Conservation (phyloP, 768 basidiomycete genomes). For the Lentinula lateritia region DNA sequence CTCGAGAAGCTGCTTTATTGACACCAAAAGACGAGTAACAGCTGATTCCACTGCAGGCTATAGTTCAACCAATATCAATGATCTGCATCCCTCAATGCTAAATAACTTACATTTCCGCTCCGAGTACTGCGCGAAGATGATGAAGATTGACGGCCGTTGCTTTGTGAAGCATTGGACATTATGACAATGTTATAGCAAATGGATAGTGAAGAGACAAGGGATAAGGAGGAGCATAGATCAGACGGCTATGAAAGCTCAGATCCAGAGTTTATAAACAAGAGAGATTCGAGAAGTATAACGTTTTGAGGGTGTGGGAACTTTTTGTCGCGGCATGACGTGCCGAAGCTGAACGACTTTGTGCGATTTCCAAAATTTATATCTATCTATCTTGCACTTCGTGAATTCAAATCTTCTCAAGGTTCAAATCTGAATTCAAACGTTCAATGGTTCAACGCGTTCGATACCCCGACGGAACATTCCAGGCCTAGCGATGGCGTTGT, state of each 20-base stretch:
- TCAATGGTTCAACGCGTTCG: no score
- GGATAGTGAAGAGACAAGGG: neutral
- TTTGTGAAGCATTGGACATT: neutral
- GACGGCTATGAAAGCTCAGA: neutral
- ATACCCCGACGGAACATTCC: no score
- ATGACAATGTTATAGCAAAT: neutral
- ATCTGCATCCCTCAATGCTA: neutral
- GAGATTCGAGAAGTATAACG: neutral
- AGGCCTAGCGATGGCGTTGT: no score
- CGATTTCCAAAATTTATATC: no score
- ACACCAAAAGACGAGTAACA: conserved; percentile 87
- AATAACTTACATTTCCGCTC: conserved; percentile 25
- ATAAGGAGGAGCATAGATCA: neutral
- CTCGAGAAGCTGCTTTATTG: conserved; percentile 93
- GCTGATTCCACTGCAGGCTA: conserved; percentile 85
- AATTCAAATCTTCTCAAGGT: no score
- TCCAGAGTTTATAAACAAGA: neutral
- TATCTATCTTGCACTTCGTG: no score
- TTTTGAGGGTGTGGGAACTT: no score
- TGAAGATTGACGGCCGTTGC: neutral
- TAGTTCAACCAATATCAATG: neutral
- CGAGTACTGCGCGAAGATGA: conserved; percentile 6
- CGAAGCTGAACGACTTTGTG: no score
- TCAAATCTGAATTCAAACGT: no score
- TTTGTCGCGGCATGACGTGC: no score